Evolutionary conservation across 257 asterid genomes (phyloP).

Genomic region (Nicotiana benthamiana): DNA sequence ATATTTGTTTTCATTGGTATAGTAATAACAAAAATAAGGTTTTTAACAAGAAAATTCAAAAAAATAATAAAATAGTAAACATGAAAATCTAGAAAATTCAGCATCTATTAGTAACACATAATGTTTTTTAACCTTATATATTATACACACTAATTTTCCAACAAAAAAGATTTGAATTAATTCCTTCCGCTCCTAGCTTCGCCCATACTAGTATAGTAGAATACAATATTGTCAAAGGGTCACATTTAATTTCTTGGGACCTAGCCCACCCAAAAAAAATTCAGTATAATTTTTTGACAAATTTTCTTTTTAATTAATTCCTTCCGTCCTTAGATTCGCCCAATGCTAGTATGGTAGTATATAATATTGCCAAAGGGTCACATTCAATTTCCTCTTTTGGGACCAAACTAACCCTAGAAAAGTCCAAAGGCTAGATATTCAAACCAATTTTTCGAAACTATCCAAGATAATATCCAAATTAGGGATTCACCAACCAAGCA

Average conservation of each 20-base stretch:
- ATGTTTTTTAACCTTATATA: no score
- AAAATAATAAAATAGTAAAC: no score
- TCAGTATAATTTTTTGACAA: neutral
- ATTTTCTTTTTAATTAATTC: no score
- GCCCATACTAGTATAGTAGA: neutral
- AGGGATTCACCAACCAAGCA: neutral
- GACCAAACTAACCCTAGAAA: constrained; percentile 1
- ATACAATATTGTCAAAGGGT: neutral
- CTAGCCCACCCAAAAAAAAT: neutral
- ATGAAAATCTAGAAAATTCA: no score
- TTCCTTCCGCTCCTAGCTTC: no score
- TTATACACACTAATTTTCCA: no score
- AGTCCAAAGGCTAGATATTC: constrained; percentile 4
- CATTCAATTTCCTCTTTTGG: neutral
- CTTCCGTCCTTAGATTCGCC: no score
- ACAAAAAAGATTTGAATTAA: no score
- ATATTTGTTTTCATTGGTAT: no score
- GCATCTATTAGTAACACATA: no score
- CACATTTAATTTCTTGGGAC: neutral
- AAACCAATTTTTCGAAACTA: neutral
- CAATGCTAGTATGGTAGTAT: neutral
- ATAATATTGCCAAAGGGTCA: neutral
- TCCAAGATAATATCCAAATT: neutral
- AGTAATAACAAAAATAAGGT: no score
- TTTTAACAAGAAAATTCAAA: no score